Evolutionary conservation across 768 basidiomycete genomes (phyloP).

Genomic region (Polyporus arcularius): DNA sequence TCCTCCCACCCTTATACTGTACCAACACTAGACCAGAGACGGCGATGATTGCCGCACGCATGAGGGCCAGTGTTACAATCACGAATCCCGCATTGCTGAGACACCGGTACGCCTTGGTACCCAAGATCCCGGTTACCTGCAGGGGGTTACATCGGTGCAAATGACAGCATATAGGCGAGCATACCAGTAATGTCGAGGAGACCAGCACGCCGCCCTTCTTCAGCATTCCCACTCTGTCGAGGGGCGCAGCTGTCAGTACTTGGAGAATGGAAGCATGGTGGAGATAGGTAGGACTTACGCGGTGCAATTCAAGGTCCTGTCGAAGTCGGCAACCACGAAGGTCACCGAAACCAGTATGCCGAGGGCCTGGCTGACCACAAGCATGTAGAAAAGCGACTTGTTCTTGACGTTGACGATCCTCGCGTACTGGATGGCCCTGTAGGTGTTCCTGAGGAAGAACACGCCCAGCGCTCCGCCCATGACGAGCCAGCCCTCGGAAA

Average conservation of each 20-base stretch:
- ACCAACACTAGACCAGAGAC: conserved; percentile 46
- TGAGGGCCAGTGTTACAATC: conserved; percentile 40
- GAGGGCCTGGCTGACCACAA: conserved; percentile 56
- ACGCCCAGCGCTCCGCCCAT: conserved; percentile 49
- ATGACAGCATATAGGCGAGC: background rate
- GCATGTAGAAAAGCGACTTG: conserved; percentile 57
- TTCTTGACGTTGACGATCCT: conserved; percentile 56
- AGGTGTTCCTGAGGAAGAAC: conserved; percentile 55
- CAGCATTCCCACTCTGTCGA: conserved; percentile 15
- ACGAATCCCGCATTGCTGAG: conserved; percentile 61
- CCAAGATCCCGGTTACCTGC: conserved; percentile 63
- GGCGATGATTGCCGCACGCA: conserved; percentile 44
- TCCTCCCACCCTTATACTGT: conserved; percentile 39
- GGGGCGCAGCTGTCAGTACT: background rate
- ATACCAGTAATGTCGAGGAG: conserved; percentile 28
- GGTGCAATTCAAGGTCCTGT: conserved; percentile 42
- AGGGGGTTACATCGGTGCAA: background rate
- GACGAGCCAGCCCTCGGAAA: conserved; percentile 46
- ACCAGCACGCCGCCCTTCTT: conserved; percentile 17
- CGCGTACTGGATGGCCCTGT: conserved; percentile 52
- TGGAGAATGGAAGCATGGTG: conserved; percentile 31
- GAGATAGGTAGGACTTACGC: conserved; percentile 43
- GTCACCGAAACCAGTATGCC: conserved; percentile 47
- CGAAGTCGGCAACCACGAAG: conserved; percentile 50
- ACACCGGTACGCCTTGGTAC: conserved; percentile 68